phyloP scores from a whole-genome alignment of 345 rosid species.

The Linum usitatissimum region DNA sequence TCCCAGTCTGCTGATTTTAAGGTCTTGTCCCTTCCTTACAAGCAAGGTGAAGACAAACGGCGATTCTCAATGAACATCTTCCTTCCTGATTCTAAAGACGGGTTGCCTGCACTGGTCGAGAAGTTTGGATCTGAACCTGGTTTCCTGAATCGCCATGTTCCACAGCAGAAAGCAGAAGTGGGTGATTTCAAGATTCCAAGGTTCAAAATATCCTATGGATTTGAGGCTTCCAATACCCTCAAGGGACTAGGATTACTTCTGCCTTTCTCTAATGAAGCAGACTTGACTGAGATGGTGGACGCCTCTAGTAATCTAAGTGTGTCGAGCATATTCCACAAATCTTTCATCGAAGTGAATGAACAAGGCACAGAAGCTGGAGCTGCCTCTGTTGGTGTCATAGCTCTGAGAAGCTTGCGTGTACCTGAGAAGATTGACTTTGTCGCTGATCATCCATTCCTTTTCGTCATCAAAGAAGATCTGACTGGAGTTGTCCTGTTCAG shows the following conservation, averaged over 20 bases:
- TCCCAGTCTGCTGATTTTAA: constrained; percentile 49
- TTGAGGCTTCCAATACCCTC: constrained; percentile 41
- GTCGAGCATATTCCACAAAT: constrained; percentile 47
- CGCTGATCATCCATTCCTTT: constrained; percentile 65
- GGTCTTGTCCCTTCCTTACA: constrained; percentile 63
- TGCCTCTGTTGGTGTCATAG: constrained; percentile 35
- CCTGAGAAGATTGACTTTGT: constrained; percentile 36
- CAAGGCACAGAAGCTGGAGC: constrained; percentile 77
- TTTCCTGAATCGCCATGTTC: constrained; percentile 43
- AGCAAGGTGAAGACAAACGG: constrained; percentile 56
- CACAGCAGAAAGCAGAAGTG: constrained; percentile 24
- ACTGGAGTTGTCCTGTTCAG: constrained; percentile 52
- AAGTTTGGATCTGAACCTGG: constrained; percentile 33
- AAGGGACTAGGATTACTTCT: constrained; percentile 39
- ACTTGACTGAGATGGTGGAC: constrained; percentile 51
- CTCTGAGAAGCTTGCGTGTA: background rate
- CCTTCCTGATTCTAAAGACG: constrained; percentile 57
- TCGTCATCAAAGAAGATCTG: constrained; percentile 44
- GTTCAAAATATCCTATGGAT: constrained; percentile 47
- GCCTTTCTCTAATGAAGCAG: constrained; percentile 46
- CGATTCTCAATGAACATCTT: constrained; percentile 62
- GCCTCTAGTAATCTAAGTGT: constrained; percentile 32
- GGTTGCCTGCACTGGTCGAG: constrained; percentile 41
- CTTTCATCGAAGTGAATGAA: constrained; percentile 61
- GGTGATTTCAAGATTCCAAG: constrained; percentile 48